Base-by-base conservation (phyloP, 768 basidiomycete genomes). In the Dictyophora rubrovolvata region DNA sequence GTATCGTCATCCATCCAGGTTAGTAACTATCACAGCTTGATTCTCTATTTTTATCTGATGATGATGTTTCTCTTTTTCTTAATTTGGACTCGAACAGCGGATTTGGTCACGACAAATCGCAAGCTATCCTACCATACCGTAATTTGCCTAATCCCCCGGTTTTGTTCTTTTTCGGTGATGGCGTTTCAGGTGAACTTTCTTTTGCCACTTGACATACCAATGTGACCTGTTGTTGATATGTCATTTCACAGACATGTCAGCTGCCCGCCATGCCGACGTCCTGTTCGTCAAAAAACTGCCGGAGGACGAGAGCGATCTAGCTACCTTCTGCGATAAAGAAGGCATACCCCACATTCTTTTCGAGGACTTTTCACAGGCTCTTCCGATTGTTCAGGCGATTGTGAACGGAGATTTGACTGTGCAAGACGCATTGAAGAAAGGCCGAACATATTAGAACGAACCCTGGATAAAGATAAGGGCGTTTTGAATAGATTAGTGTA, bases 161-260 rank as follows among this genome's bases (percentile, higher is more conserved):
- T 1, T 75, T 95, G 10, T 95, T 99, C 73, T 99, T 96, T 81
- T 94, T 96, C 63, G 96, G 96, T 0, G 96, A 99, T 69, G 96
- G 96, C 35, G 96, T 96, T 53, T 93, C 91, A 58, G 93, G 92
- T 89, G 80, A 73, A 28, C 22, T 50, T 34, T 12, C 14, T 34
- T 21, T 49, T n/a, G n/a, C n/a, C n/a, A n/a, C n/a, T 51, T 33
- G 21, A 11, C 56, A 46, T 53, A 23, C 18, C 35, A 10, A 36
- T 53, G 23, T 20, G 14, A 35, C 50, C 7, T 28, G n/a, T 28
- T 28, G 23, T 16, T 33, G 36, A 60, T 6, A 55, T 6, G 28
- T 10, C 34, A 21, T 10, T 2, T 56, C 60, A 51, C 69, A 90
- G 93, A 96, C 69, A 81, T 96, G 71, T 93, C 90, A 9, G 95